These are phyloP conservation scores for Wallemia hederae DNA, from an alignment of 1,284 basidiomycete genomes.

Conservation along the genomic window DNA sequence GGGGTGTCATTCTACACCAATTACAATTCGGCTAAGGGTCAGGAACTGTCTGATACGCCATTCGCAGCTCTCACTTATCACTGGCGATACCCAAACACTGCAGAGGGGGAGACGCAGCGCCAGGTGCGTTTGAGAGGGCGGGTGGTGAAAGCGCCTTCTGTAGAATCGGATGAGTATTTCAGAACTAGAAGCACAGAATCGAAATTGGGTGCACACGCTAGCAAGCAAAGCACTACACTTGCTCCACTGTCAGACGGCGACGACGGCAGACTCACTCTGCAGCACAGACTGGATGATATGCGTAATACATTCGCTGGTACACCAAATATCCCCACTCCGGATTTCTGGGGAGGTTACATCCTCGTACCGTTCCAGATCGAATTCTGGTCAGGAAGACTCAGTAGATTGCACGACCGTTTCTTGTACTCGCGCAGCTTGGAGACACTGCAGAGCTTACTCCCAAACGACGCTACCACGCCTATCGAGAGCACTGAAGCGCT, in stretches of 20 bases:
- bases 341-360: constrained; percentile 33
- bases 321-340: constrained; percentile 47
- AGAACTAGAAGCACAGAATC: constrained; percentile 52
- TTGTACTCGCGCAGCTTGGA: constrained; percentile 35
- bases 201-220: constrained; percentile 72
- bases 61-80: constrained; percentile 62
- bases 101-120: constrained; percentile 29
- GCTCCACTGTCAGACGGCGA: background rate
- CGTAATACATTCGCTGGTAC: background rate
- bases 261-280: constrained; percentile 18
- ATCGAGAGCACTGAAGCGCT: background rate
- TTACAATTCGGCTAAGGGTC: constrained; percentile 70
- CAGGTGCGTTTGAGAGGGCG: constrained; percentile 60
- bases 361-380: constrained; percentile 28
- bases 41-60: constrained; percentile 45
- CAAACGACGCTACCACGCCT: background rate
- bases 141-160: constrained; percentile 39
- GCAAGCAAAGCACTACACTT: constrained; percentile 40
- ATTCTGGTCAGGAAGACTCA: constrained; percentile 78
- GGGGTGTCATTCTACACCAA: constrained; percentile 95
- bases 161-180: constrained; percentile 63
- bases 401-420: constrained; percentile 62
- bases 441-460: constrained; percentile 6
- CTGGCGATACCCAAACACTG: constrained; percentile 26
- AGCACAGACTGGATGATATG: constrained; percentile 23